These are phyloP conservation scores for Cyathus striatus DNA, from an alignment of 768 basidiomycete species.

Conservation along the genomic window DNA sequence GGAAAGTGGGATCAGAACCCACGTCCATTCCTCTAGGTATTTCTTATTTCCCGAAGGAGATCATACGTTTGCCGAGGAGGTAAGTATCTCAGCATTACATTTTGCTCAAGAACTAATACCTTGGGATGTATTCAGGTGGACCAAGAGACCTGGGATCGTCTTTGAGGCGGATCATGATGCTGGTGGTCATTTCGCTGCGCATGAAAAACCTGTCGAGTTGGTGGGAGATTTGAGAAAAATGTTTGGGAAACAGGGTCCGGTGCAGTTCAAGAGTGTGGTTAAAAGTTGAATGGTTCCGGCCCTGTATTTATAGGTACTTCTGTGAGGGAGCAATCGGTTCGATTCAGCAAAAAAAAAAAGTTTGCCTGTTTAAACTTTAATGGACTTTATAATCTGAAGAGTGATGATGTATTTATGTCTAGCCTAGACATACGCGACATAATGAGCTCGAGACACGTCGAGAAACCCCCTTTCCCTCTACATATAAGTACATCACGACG, in stretches of 20 bases:
- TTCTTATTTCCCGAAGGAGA: slow-evolving; percentile 44
- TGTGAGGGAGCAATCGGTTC: too few species aligned
- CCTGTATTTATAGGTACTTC: too few species aligned
- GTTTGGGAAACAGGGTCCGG: slow-evolving; percentile 24
- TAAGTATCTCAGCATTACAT: slow-evolving; percentile 6
- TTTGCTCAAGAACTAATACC: neutral
- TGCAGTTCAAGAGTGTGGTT: neutral
- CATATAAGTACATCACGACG: too few species aligned
- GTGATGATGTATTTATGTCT: too few species aligned
- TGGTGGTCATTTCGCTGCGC: slow-evolving; percentile 44
- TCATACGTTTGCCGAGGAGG: slow-evolving; percentile 18
- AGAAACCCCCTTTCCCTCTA: too few species aligned
- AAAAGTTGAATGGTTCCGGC: too few species aligned
- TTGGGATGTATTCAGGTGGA: slow-evolving; percentile 10
- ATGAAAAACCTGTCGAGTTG: slow-evolving; percentile 33
- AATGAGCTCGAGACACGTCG: too few species aligned
- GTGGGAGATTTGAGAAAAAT: slow-evolving; percentile 20
- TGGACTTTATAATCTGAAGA: too few species aligned
- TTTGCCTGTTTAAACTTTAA: too few species aligned
- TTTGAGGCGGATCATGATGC: slow-evolving; percentile 26
- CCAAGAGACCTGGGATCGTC: slow-evolving; percentile 8
- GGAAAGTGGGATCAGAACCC: neutral
- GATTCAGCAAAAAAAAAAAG: too few species aligned
- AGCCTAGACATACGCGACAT: too few species aligned
- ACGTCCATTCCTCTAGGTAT: slow-evolving; percentile 36